phyloP scores from a whole-genome alignment of 345 rosid species.

The Melastoma malabathricum region DNA sequence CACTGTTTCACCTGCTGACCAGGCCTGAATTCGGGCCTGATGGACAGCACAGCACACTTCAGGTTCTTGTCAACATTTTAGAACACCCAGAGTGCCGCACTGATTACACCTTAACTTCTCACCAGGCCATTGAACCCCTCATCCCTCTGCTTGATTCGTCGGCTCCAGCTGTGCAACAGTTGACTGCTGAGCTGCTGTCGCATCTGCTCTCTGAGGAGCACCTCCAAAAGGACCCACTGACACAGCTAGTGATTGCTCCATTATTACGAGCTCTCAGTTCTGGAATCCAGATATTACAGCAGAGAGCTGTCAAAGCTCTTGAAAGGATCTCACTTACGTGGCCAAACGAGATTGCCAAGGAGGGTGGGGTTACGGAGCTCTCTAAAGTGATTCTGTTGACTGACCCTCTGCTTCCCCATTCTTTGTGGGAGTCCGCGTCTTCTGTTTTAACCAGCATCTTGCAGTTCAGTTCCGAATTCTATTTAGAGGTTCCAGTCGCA shows the following conservation, averaged over 20 bases:
- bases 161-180: conserved; percentile 87
- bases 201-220: conserved; percentile 76
- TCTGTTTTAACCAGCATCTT: conserved; percentile 70
- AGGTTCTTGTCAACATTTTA: conserved; percentile 84
- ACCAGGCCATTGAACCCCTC: conserved; percentile 85
- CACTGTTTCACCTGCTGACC: conserved; percentile 61
- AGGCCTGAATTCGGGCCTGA: conserved; percentile 84
- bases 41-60: conserved; percentile 89
- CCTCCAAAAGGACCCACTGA: conserved; percentile 80
- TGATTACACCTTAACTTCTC: conserved; percentile 60
- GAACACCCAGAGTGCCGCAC: conserved; percentile 97
- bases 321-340: conserved; percentile 75
- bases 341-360: conserved; percentile 96
- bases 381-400: conserved; percentile 89
- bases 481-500: conserved; percentile 90
- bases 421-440: conserved; percentile 94
- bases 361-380: conserved; percentile 87
- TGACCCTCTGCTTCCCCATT: conserved; percentile 86
- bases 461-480: conserved; percentile 92
- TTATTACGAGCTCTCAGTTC: conserved; percentile 78
- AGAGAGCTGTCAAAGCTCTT: conserved; percentile 97
- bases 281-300: conserved; percentile 80
- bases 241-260: conserved; percentile 76
- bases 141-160: conserved; percentile 89
- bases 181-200: conserved; percentile 98